Percentiles rank a stretch among this genome's conserved stretches.
Evolutionary conservation across 2,329 filamentous ascomycete species (phyloP).

Genomic region (Colletotrichum sp.): DNA sequence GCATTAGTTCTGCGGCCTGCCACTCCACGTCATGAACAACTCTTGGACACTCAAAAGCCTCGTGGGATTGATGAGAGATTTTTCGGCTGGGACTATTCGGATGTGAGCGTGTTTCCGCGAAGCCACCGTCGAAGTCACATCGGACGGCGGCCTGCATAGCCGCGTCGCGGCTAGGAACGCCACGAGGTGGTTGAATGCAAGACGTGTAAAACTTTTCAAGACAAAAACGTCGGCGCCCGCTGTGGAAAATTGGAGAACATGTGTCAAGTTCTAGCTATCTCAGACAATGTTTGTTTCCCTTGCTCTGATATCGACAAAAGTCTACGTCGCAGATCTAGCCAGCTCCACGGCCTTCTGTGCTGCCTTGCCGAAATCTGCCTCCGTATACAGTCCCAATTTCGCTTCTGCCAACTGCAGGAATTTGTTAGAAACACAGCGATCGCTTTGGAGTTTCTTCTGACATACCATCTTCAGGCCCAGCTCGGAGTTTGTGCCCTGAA

Average conservation of each 20-base stretch:
- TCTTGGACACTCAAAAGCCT: background rate
- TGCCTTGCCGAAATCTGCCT: constrained; percentile 42
- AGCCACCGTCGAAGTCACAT: background rate
- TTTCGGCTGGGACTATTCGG: background rate
- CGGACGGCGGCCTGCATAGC: background rate
- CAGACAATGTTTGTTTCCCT: background rate
- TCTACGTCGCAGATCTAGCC: constrained; percentile 18
- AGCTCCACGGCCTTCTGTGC: constrained; percentile 37
- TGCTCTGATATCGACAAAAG: rapidly evolving
- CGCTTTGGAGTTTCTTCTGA: background rate
- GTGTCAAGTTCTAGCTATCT: background rate
- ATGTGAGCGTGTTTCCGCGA: background rate
- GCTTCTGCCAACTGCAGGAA: constrained; percentile 36
- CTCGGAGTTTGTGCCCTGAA: constrained; percentile 52
- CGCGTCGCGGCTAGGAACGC: background rate
- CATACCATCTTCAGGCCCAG: constrained; percentile 44
- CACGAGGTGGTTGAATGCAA: background rate
- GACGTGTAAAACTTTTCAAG: background rate
- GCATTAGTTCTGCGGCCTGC: background rate
- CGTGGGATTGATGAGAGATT: background rate
- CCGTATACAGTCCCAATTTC: constrained; percentile 38
- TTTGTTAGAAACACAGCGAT: background rate
- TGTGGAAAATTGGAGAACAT: background rate
- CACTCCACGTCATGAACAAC: background rate
- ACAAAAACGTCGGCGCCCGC: background rate